Conservation (phyloP, 2,329 filamentous ascomycete species). For the Cytospora mali region DNA sequence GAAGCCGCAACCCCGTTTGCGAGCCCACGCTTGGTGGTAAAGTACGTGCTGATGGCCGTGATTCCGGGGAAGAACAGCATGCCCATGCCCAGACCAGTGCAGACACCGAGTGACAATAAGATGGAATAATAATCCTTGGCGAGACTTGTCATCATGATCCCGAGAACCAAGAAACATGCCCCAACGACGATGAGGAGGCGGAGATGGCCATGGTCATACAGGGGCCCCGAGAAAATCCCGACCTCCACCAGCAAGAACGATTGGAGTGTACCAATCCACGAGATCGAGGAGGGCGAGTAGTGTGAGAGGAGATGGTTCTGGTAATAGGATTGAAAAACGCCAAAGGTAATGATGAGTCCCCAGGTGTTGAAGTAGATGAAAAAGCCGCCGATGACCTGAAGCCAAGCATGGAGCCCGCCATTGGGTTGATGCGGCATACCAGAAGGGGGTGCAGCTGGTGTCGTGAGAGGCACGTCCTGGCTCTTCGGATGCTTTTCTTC, state of each 20-base stretch:
- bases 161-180: conserved; percentile 46
- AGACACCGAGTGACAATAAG: conserved; percentile 48
- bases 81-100: conserved; percentile 48
- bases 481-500: not conserved
- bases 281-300: conserved; percentile 39
- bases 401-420: conserved; percentile 58
- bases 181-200: conserved; percentile 45
- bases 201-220: conserved; percentile 52
- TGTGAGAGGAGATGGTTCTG: conserved; percentile 41
- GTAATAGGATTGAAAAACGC: conserved; percentile 61
- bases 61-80: conserved; percentile 43
- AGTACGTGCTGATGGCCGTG: conserved; percentile 40
- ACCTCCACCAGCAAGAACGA: conserved; percentile 48
- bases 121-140: conserved; percentile 47
- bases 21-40: conserved; percentile 34
- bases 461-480: not conserved
- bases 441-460: not conserved
- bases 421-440: conserved; percentile 37
- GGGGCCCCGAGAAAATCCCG: conserved; percentile 47
- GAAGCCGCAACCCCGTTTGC: conserved; percentile 40
- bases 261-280: conserved; percentile 53
- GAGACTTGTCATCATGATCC: conserved; percentile 47
- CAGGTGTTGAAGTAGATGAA: conserved; percentile 61
- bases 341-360: conserved; percentile 48
- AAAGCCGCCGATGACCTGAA: conserved; percentile 55